Evolutionary conservation across 495 filamentous ascomycete species (phyloP).

Genomic region (Talaromyces borbonicus): DNA sequence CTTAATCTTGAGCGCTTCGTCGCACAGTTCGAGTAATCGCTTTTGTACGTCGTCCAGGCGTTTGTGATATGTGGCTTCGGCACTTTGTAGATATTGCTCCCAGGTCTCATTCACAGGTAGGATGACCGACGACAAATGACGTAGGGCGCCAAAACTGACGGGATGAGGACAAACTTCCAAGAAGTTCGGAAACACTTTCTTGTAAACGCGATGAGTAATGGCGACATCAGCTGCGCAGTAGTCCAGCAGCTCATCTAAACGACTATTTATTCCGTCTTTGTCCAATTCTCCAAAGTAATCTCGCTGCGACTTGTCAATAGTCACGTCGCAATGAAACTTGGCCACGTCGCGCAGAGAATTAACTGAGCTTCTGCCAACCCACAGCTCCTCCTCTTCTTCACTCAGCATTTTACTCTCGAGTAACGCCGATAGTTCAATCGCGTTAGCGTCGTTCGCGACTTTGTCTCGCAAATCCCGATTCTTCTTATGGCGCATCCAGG

Average conservation of each 20-base stretch:
- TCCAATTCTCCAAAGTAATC: constrained; percentile 82
- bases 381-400: constrained; percentile 87
- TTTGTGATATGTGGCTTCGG: constrained; percentile 75
- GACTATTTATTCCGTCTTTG: constrained; percentile 52
- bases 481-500: constrained; percentile 95
- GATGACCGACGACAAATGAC: constrained; percentile 86
- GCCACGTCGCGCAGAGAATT: constrained; percentile 95
- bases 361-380: constrained; percentile 87
- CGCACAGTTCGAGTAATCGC: constrained; percentile 58
- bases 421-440: constrained; percentile 59
- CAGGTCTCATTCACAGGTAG: constrained; percentile 82
- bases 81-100: constrained; percentile 69
- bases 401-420: constrained; percentile 54
- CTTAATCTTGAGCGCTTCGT: constrained; percentile 68
- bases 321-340: constrained; percentile 86
- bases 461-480: constrained; percentile 75
- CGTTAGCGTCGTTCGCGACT: constrained; percentile 59
- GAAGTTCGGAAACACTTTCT: constrained; percentile 83
- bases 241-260: constrained; percentile 74
- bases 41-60: constrained; percentile 67
- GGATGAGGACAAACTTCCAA: constrained; percentile 86
- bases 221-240: constrained; percentile 96
- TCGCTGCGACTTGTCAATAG: constrained; percentile 82
- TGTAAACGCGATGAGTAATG: constrained; percentile 85
- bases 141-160: constrained; percentile 88